Conservation (phyloP, 2,329 filamentous ascomycete species). For the Penicillium sp. region DNA sequence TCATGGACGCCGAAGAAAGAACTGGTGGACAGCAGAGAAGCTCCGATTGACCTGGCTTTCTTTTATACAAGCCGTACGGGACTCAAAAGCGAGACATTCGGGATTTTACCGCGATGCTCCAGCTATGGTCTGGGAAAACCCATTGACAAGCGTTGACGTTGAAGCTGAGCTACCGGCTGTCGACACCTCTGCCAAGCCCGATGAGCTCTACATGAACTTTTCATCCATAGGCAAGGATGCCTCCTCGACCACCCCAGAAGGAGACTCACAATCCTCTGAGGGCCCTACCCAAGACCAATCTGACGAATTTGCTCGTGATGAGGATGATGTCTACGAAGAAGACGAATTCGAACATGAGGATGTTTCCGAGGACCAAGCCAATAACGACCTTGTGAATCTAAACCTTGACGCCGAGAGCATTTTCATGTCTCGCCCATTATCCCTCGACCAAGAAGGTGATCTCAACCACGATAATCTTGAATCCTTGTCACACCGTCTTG, state of each 20-base stretch:
- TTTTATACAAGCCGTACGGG: constrained; percentile 52
- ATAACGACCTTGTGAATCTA: not conserved
- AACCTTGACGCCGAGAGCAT: not conserved
- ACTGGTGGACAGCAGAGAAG: constrained; percentile 70
- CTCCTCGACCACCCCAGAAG: not conserved
- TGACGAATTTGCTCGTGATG: not conserved
- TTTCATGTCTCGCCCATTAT: constrained; percentile 1
- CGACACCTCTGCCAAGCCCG: constrained; percentile 5
- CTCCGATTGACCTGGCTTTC: constrained; percentile 68
- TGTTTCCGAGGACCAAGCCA: not conserved
- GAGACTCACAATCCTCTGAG: not conserved
- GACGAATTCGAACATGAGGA: constrained; percentile 6
- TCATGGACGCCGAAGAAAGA: constrained; percentile 64
- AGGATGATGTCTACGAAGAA: constrained; percentile 1
- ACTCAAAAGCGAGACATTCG: constrained; percentile 32
- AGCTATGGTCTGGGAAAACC: constrained; percentile 32
- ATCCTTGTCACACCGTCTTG: constrained; percentile 31
- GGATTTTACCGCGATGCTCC: constrained; percentile 15
- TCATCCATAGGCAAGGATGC: constrained; percentile 15
- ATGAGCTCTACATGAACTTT: constrained; percentile 27
- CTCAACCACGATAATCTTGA: not conserved
- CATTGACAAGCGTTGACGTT: constrained; percentile 17
- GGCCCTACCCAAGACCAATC: not conserved
- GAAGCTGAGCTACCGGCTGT: constrained; percentile 1
- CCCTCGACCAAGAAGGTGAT: not conserved